phyloP scores from a whole-genome alignment of 495 filamentous ascomycete genomes.

The Penicillium diatomitis region DNA sequence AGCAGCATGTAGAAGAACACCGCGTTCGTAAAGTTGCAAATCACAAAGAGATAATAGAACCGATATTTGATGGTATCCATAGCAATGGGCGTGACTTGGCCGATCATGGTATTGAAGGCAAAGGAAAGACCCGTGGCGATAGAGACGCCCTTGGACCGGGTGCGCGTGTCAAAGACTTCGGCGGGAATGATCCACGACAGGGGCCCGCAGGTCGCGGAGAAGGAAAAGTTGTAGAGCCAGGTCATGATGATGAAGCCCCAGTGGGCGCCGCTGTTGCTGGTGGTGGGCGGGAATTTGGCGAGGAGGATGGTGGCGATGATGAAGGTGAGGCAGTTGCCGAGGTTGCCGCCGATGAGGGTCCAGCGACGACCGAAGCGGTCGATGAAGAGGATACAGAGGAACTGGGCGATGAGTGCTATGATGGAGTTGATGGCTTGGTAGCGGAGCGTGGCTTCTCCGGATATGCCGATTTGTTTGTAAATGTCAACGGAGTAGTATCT shows the following conservation, averaged over 20 bases:
- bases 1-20: constrained; percentile 55
- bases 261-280: constrained; percentile 46
- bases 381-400: constrained; percentile 57
- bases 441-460: constrained; percentile 51
- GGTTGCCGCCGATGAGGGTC: constrained; percentile 56
- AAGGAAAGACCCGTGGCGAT: constrained; percentile 57
- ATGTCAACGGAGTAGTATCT: constrained; percentile 60
- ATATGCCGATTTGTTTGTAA: constrained; percentile 59
- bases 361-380: constrained; percentile 57
- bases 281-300: constrained; percentile 45
- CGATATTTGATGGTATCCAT: constrained; percentile 42
- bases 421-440: constrained; percentile 66
- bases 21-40: constrained; percentile 47
- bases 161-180: constrained; percentile 63
- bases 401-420: constrained; percentile 56
- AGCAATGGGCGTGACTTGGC: constrained; percentile 56
- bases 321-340: constrained; percentile 54
- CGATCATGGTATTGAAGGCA: constrained; percentile 68
- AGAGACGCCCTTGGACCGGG: constrained; percentile 56
- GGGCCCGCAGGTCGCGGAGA: constrained; percentile 55
- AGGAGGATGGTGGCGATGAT: constrained; percentile 40
- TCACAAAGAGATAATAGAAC: constrained; percentile 51
- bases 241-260: constrained; percentile 69
- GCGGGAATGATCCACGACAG: constrained; percentile 57
- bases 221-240: constrained; percentile 63